Evolutionary conservation across 2,329 filamentous ascomycete species (phyloP).

Genomic region (Bipolaris victoriae): DNA sequence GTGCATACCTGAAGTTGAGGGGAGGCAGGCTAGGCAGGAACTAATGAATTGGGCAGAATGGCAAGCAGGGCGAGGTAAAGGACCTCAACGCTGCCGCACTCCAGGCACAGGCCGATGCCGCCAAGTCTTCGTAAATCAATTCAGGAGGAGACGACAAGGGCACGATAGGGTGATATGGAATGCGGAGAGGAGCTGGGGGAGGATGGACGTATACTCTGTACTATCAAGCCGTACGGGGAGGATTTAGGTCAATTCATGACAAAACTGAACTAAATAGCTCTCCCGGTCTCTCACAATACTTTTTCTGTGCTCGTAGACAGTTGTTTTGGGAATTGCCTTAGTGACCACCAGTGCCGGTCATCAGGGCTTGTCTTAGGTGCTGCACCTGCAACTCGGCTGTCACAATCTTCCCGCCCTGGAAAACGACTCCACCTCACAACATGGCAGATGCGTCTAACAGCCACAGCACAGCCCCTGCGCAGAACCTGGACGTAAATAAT

Average conservation of each 20-base stretch:
- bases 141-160: slow-evolving; percentile 5
- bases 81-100: slow-evolving; percentile 65
- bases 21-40: slow-evolving; percentile 23
- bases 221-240: slow-evolving; percentile 36
- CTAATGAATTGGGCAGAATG: slow-evolving; percentile 68
- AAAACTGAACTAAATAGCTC: slow-evolving; percentile 26
- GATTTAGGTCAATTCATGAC: slow-evolving; percentile 38
- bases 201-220: slow-evolving; percentile 48
- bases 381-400: slow-evolving; percentile 27
- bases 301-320: slow-evolving; percentile 4
- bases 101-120: slow-evolving; percentile 53
- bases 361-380: slow-evolving; percentile 5
- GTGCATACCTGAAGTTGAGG: slow-evolving; percentile 47
- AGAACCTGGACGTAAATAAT: slow-evolving; percentile 11
- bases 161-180: slow-evolving; percentile 12
- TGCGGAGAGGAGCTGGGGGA: slow-evolving; percentile 19
- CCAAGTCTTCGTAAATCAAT: slow-evolving; percentile 49
- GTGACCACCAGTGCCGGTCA: slow-evolving; percentile 8
- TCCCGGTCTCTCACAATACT: background rate
- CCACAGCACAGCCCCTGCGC: slow-evolving; percentile 31
- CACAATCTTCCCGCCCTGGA: slow-evolving; percentile 40
- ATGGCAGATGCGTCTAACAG: slow-evolving; percentile 40
- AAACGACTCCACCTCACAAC: slow-evolving; percentile 41
- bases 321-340: slow-evolving; percentile 1
- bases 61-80: slow-evolving; percentile 90